Percentiles rank a stretch among this genome's conserved stretches.
Conservation (phyloP, 257 asterid genomes). For the Nicotiana paniculata region DNA sequence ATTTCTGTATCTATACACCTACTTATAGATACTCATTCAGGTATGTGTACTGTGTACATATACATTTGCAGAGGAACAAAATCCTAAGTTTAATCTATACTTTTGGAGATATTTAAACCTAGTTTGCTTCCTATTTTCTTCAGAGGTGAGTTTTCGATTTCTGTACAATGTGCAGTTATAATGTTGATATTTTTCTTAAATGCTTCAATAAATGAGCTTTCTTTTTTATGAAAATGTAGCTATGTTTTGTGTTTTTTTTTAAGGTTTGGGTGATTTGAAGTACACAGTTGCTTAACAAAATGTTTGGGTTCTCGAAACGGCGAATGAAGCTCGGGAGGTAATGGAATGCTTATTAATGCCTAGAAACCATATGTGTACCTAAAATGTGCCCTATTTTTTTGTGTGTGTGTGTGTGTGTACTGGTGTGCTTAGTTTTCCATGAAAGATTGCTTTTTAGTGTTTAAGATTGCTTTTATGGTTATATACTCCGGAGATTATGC, state of each 20-base stretch:
- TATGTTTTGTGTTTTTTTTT: conserved; percentile 4
- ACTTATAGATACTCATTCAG: neutral
- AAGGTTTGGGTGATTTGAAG: conserved; percentile 22
- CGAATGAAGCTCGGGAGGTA: conserved; percentile 88
- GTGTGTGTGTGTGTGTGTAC: neutral
- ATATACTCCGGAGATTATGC: neutral
- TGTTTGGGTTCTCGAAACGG: conserved; percentile 88
- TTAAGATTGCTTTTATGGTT: neutral
- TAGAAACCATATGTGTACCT: conserved; percentile 2
- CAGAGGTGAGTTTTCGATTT: neutral
- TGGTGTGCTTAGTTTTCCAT: neutral
- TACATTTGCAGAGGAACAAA: neutral
- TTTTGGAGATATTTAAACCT: neutral
- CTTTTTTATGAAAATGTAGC: conserved; percentile 7
- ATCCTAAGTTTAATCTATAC: neutral
- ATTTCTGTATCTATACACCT: neutral
- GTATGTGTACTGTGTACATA: neutral
- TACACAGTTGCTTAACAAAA: conserved; percentile 19
- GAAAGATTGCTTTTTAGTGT: neutral
- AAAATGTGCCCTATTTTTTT: neutral
- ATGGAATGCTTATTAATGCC: neutral
- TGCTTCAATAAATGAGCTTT: neutral
- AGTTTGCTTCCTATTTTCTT: neutral
- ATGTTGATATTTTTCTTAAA: neutral
- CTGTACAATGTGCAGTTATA: too few relatives aligned